Base-by-base conservation (phyloP, 2,329 filamentous ascomycete genomes). In the Gremmenia infestans region DNA sequence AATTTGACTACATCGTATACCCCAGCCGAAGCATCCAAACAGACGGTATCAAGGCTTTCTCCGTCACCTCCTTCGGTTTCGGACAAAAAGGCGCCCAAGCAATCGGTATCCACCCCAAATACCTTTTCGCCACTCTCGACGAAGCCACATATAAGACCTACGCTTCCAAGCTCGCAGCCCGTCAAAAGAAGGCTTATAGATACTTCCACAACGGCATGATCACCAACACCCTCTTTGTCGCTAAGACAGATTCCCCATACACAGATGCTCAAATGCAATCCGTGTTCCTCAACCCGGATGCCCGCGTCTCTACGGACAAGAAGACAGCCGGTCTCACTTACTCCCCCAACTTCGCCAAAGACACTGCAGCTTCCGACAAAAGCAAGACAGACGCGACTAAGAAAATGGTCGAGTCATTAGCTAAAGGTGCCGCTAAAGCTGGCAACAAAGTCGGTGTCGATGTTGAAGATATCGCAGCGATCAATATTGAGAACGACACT, bases 201-300 rank as follows among this genome's bases (percentile, higher is more conserved):
- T 97, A 90, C 84, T 96, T 95, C 86, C 95, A 99, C 78, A 96
- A 96, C 68, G 92, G 93, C 61, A 81, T 99, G 72, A 92, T 97
- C 81, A 97, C 96, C 81, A 97, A 99, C 81, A 90, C 86, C 63
- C 82, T 99, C 73, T 99, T 99, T 75, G 91, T 96, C 60, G 92
- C 95, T 73, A 99, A 99, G 85, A 82, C 82, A 70, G 86, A 92
- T 72, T 81, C 92, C 46, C 95, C 94, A 46, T 99, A 97, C 77
- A 86, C 85, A 47, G 91, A 97, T 53, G 86, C 89, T 55, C 89
- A 94, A 76, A 88, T 96, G 75, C 83, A 83, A 73, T 83, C 87
- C 62, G 88, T 99, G 64, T 91, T 97, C 75, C 84, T 99, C 64
- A 96, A 99, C 81, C 94, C 95, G 5, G 85, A 91, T 58, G 91